These are phyloP conservation scores for Penicillium pulvis DNA, from an alignment of 495 filamentous ascomycete species.

Conservation along the genomic window DNA sequence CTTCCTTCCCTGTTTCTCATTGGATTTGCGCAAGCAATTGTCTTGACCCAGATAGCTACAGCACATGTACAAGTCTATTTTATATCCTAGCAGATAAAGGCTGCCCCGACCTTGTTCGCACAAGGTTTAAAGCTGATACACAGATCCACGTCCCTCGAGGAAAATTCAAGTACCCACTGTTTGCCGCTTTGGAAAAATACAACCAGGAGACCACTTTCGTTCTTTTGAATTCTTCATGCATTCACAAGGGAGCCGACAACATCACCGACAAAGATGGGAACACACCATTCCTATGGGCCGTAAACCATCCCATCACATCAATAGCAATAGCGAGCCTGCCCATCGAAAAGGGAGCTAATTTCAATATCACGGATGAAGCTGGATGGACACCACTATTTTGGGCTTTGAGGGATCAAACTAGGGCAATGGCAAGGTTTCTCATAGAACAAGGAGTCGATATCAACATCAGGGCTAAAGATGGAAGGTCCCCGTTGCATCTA, in stretches of 20 bases:
- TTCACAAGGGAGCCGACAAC: slow-evolving; percentile 15
- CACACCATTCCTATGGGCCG: slow-evolving; percentile 10
- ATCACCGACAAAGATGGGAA: slow-evolving; percentile 6
- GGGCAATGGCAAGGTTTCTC: background rate
- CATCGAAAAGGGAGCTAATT: slow-evolving; percentile 2
- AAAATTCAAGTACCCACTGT: slow-evolving; percentile 43
- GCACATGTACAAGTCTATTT: slow-evolving; percentile 33
- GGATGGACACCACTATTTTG: background rate
- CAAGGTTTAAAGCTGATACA: slow-evolving; percentile 16
- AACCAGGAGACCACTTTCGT: slow-evolving; percentile 26
- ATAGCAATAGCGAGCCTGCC: no score
- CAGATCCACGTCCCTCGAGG: slow-evolving; percentile 35
- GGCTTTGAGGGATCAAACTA: background rate
- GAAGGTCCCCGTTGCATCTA: background rate
- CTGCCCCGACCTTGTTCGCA: slow-evolving; percentile 39
- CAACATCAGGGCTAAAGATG: background rate
- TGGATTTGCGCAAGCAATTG: slow-evolving; percentile 47
- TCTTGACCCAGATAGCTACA: slow-evolving; percentile 38
- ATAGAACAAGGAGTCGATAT: slow-evolving; percentile 4
- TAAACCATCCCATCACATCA: no score
- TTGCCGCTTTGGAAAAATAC: slow-evolving; percentile 42
- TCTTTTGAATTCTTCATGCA: slow-evolving; percentile 26
- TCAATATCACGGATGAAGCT: background rate
- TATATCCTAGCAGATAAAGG: slow-evolving; percentile 52
- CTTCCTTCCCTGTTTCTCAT: slow-evolving; percentile 25